phyloP scores from a whole-genome alignment of 495 filamentous ascomycete genomes.

The Cenococcum geophilum region DNA sequence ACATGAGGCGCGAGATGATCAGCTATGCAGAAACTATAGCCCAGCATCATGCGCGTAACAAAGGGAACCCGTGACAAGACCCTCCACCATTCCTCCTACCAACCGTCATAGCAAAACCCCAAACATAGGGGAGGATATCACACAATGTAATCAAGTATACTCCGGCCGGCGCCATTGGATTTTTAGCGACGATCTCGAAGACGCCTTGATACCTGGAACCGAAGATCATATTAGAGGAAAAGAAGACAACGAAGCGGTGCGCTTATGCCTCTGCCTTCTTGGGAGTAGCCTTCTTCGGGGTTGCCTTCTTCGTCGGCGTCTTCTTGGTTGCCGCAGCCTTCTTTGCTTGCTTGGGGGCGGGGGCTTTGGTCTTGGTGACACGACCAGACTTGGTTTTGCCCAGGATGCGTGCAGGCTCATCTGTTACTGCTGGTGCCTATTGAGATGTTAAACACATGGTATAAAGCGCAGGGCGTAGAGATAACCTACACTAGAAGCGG shows the following conservation, averaged over 20 bases:
- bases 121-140: not conserved
- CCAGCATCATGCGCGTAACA: not conserved
- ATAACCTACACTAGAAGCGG: conserved; percentile 10
- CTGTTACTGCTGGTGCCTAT: conserved; percentile 57
- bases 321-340: conserved; percentile 62
- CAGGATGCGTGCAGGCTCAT: conserved; percentile 66
- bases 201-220: not conserved
- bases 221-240: conserved; percentile 3
- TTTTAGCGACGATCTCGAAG: no score
- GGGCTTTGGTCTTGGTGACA: conserved; percentile 69
- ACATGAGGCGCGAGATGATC: not conserved
- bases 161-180: no score
- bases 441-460: conserved; percentile 28
- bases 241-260: conserved; percentile 4
- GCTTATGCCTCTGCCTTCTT: conserved; percentile 33
- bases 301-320: conserved; percentile 43
- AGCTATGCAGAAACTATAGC: not conserved
- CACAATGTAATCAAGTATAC: not conserved
- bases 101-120: not conserved
- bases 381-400: conserved; percentile 89
- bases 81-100: not conserved
- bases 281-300: conserved; percentile 31
- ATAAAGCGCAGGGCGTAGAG: not conserved
- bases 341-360: conserved; percentile 54
- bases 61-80: not conserved